Evolutionary conservation across 1,139 yeast genomes (phyloP), one percentile per base, ranked within the genome.

Genomic region (Nakaseomyces nivariensis): DNA sequence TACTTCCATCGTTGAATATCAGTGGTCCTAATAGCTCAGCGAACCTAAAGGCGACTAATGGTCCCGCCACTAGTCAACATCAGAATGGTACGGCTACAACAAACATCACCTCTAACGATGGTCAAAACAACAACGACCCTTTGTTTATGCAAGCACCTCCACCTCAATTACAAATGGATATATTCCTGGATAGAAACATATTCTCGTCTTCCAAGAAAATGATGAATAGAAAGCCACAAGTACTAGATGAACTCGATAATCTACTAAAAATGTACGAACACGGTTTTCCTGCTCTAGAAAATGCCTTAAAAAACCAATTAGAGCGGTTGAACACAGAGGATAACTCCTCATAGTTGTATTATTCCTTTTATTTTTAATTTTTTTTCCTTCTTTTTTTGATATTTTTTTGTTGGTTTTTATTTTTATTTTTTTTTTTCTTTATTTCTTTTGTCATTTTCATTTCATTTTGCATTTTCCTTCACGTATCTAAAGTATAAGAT

Each of bases 221-320:
- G 25, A 57, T 56, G 26, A 43, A 43, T 2, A 57, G 58, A 34
- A 63, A 63, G 46, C 63, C 65, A 17, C 55, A 54, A n/a, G 62
- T 63, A n/a, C 51, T 63, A 32, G 52, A 58, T 9, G 67, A 63
- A 52, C 54, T 64, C 34, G 59, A 61, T 45, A 48, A 48, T 10
- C 51, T 64, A 33, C 55, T 64, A 13, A 54, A 56, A 48, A 54
- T 61, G 59, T 61, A 59, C 41, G 67, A 64, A 40, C 64, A 62
- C 10, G 60, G 63, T 4, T 49, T 64, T 11, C 63, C 67, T 3
- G 60, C 58, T 1, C 49, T 64, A 37, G 67, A 64, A 44, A 54
- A 52, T 37, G 58, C 67, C 1, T 49, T 64, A 27, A 60, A 59
- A 51, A 54, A 54, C 38, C 63, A 60, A 48, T 45, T 60, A 13